Evolutionary conservation across 768 basidiomycete genomes (phyloP), one percentile per base, ranked within the genome.

Genomic region (Pisolithus microcarpus): DNA sequence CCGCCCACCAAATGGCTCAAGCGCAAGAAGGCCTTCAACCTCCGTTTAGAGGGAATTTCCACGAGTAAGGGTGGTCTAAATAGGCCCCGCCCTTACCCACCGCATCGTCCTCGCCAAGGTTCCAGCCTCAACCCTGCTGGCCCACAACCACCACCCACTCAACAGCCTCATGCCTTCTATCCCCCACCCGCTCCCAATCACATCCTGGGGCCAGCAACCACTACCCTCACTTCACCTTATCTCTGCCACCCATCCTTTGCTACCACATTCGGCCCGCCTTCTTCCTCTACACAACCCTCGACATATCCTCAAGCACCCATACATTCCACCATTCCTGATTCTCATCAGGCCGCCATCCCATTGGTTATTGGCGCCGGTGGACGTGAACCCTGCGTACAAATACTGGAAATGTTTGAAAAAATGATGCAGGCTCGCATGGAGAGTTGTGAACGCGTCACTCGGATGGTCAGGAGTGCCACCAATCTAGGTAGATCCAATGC

Each of bases 391-490:
- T 68, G 69, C 40, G 75, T 80, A 24, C 77, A 73, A 49, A 74
- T 88, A 48, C 69, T 88, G 53, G 76, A 80, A 58, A 76, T 81
- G 72, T 85, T 84, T 60, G 82, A 82, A 51, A 76, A 79, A 53
- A 81, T 88, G 71, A 78, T 87, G 72, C 82, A 85, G 58, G 73
- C 80, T 2, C 76, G 86, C 49, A 80, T 88, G 76, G 85, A 87
- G 65, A 86, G 83, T 60, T 88, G 86, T 64, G 75, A 82, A 56
- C 73, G 84, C 31, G 72, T 85, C 48, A 78, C 78, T 55, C 75
- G 74, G 43, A 70, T 87, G 54, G 76, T 85, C 19, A 59, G 64
- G 48, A 60, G 60, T 24, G 64, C 65, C n/a, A 58, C 60, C 52
- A 62, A 42, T n/a, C 58, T 65, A 18, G 60, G 55, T 7, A 56